Base-by-base conservation (phyloP, 2,329 filamentous ascomycete species). In the Monosporascus sp. region DNA sequence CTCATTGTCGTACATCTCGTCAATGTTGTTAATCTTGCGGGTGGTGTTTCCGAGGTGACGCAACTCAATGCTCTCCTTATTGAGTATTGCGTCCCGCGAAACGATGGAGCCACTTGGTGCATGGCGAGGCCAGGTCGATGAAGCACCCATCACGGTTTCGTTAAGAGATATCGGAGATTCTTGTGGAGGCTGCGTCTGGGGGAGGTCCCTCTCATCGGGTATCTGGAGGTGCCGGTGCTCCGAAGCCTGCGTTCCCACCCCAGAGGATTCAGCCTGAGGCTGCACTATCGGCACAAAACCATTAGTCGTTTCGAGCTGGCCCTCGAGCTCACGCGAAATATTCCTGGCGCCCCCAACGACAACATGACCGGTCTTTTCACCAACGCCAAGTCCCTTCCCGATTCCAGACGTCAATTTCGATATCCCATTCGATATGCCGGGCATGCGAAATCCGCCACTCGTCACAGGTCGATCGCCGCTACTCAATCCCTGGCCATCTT, bases 261-360 rank as follows among this genome's bases (percentile, higher is more conserved):
- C 52, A 18, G 62, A 53, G 40, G 59, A 58, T 37, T 52, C 61
- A 24, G 57, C 38, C 5, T 65, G 38, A 53, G 62, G 51, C 45
- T 58, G 48, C 60, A 55, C 60, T 60, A 69, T 68, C 53, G 65
- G 68, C 55, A 60, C 71, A 57, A 84, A 84, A 1, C 81, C 81
- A 54, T 83, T 80, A 0, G 77, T 82, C 5, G 76, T 78, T 51
- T 79, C 80, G 20, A 86, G 62, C 11, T 77, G 75, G 24, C 69
- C 70, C 35, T 82, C 79, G 3, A 85, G 67, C 4, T 76, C 79
- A 14, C 76, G 73, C 2, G 74, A 74, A 3, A 78, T 60, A 17
- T 76, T 72, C 50, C 74, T 80, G 37, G 72, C 72, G 14, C 74
- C 74, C 22, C 72, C 74, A 14, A 74, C 53, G 26, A 81, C 65